Percentiles rank a stretch among this genome's conserved stretches.
These are phyloP conservation scores for Leccinum aurantiacum DNA, from an alignment of 768 basidiomycete genomes.

Conservation along the genomic window DNA sequence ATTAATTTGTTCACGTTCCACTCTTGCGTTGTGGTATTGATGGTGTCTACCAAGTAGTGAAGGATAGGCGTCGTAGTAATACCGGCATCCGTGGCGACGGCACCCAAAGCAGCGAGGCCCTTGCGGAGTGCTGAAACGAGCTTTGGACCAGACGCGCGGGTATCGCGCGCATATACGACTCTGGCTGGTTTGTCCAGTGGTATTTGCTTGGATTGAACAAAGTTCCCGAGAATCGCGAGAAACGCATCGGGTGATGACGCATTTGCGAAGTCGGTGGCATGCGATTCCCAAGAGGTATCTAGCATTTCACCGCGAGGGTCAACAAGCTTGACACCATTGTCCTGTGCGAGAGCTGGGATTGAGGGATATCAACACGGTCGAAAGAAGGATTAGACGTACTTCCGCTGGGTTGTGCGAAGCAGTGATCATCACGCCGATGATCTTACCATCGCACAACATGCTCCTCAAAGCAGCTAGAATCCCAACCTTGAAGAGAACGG, in stretches of 20 bases:
- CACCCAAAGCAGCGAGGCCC: constrained; percentile 73
- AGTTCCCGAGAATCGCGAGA: constrained; percentile 54
- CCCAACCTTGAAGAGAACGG: constrained; percentile 93
- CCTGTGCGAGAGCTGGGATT: constrained; percentile 46
- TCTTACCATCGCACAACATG: constrained; percentile 86
- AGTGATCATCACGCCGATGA: constrained; percentile 98
- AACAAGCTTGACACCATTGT: constrained; percentile 98
- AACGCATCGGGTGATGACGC: constrained; percentile 75
- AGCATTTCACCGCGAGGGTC: constrained; percentile 99
- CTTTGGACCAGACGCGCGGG: constrained; percentile 79
- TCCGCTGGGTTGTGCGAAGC: constrained; percentile 99
- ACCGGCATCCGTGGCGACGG: constrained; percentile 71
- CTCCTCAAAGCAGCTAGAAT: constrained; percentile 88
- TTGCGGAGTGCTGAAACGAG: constrained; percentile 79
- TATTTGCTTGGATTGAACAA: constrained; percentile 69
- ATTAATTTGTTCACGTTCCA: constrained; percentile 79
- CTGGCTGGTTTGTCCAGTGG: constrained; percentile 75
- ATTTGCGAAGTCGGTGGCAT: constrained; percentile 88
- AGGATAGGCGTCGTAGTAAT: constrained; percentile 93
- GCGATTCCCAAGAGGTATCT: constrained; percentile 85
- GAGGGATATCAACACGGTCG: neutral
- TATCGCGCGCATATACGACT: constrained; percentile 92
- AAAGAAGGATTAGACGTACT: constrained; percentile 43
- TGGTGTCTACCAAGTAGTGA: constrained; percentile 89
- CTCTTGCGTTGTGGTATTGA: constrained; percentile 82